Evolutionary conservation across 1,284 basidiomycete species (phyloP), one percentile per base, ranked within the genome.

Genomic region (Ustilago xerochloae): DNA sequence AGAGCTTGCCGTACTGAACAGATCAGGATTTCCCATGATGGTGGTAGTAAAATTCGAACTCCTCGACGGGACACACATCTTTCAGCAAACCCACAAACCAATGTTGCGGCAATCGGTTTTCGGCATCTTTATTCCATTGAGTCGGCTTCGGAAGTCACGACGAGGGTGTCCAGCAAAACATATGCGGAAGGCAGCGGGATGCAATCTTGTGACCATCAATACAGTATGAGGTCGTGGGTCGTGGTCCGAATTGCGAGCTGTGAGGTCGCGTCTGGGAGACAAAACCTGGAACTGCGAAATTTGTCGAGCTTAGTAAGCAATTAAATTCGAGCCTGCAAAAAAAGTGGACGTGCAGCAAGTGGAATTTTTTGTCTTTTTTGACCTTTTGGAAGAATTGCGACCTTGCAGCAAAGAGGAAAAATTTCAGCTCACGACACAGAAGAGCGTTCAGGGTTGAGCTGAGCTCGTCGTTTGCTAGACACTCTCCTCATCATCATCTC

Each of bases 291-390:
- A n/a, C n/a, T n/a, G 32, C 32, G 16, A 33, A 29, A 16, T 32
- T 41, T 28, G 39, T 45, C 24, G 45, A 24, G 39, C 18, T 54
- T 54, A 36, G 45, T 33, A 24, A 53, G 26, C 16, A 3, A 1
- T 24, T 3, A 24, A 51, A 28, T 39, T n/a, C 18, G 49, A 13
- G 4, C 3, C 16, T 15, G 22, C 26, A 32, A 50, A 58, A 53
- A 58, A 53, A 54, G 45, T 54, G 55, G 63, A 58, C 55, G 50
- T 59, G 55, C 63, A 64, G 53, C 18, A 56, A 51, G 50, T 53
- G 49, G 55, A 48, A 48, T 53, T 67, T 61, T 67, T 56, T 45
- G 22, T 22, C 20, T 39, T 46, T 52, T 39, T 13, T 13, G 6
- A n/a, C 28, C 32, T 41, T 38, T 53, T 35, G 53, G 47, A 66